phyloP scores from a whole-genome alignment of 2,329 filamentous ascomycete genomes.

The Escovopsis weberi region DNA sequence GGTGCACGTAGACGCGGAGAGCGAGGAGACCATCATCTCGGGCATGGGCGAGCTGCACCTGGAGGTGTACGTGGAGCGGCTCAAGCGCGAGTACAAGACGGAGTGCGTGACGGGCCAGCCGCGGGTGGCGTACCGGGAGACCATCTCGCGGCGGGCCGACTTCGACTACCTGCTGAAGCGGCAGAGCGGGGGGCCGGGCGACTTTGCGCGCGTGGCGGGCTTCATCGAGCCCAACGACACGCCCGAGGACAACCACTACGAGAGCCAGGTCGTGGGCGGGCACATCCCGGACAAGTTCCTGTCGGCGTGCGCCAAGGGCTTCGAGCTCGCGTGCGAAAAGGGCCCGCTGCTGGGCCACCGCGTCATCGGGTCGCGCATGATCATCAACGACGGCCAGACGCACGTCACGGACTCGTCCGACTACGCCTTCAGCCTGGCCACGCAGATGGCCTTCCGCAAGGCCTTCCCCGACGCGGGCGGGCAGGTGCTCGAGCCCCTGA shows the following conservation, averaged over 20 bases:
- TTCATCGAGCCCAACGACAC: slow-evolving; percentile 75
- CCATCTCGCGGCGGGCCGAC: slow-evolving; percentile 61
- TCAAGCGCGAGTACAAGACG: slow-evolving; percentile 91
- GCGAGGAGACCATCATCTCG: slow-evolving; percentile 91
- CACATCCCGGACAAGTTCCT: slow-evolving; percentile 93
- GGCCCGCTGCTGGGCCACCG: slow-evolving; percentile 86
- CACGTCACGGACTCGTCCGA: slow-evolving; percentile 97
- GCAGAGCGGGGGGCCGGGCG: slow-evolving; percentile 88
- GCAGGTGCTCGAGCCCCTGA: slow-evolving; percentile 81
- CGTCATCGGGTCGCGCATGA: slow-evolving; percentile 80
- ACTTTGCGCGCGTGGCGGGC: slow-evolving; percentile 84
- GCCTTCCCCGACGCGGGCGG: slow-evolving; percentile 71
- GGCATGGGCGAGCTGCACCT: slow-evolving; percentile 97
- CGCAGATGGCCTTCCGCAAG: slow-evolving; percentile 93
- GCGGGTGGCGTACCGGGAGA: slow-evolving; percentile 94
- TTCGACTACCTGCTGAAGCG: slow-evolving; percentile 94
- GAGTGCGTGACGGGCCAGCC: slow-evolving; percentile 93
- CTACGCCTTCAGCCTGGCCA: slow-evolving; percentile 87
- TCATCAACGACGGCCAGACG: slow-evolving; percentile 89
- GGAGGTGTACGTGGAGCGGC: slow-evolving; percentile 94
- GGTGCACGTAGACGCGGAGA: slow-evolving; percentile 81
- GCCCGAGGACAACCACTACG: slow-evolving; percentile 65
- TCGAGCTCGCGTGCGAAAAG: slow-evolving; percentile 66
- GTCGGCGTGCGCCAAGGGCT: slow-evolving; percentile 89
- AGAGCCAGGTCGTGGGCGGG: slow-evolving; percentile 76